Percentiles rank a stretch among this genome's conserved stretches.
These are phyloP conservation scores for Scopulariopsis brevicaulis DNA, from an alignment of 2,329 filamentous ascomycete genomes.

Conservation along the genomic window DNA sequence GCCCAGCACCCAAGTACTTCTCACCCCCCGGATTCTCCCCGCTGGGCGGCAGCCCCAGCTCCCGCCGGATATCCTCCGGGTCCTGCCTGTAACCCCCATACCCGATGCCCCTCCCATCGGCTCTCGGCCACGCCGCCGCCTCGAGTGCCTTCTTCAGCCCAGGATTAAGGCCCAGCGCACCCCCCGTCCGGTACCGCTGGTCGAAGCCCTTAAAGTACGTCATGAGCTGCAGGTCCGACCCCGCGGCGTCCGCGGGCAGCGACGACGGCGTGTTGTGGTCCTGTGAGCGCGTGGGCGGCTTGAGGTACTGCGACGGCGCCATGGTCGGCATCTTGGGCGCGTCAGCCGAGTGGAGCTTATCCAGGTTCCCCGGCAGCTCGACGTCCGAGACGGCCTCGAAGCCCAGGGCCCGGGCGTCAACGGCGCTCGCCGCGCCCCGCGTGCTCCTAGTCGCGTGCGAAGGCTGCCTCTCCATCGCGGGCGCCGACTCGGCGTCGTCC, in stretches of 20 bases:
- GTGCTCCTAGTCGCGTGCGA: conserved; percentile 56
- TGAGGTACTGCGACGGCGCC: conserved; percentile 46
- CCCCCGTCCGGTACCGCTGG: conserved; percentile 36
- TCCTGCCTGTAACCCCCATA: conserved; percentile 31
- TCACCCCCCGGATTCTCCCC: conserved; percentile 12
- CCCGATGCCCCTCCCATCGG: conserved; percentile 34
- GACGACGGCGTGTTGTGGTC: conserved; percentile 45
- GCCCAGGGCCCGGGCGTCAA: conserved; percentile 46
- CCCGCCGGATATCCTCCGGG: conserved; percentile 36
- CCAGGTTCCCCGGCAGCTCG: conserved; percentile 45
- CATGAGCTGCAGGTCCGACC: conserved; percentile 46
- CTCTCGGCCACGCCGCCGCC: conserved; percentile 35
- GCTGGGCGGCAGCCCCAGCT: conserved; percentile 32
- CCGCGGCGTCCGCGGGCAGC: conserved; percentile 38
- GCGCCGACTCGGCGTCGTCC: conserved; percentile 32
- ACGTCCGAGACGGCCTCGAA: conserved; percentile 50
- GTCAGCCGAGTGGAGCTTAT: conserved; percentile 41
- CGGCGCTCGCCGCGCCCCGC: conserved; percentile 39
- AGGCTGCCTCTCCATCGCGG: conserved; percentile 50
- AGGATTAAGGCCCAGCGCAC: conserved; percentile 41
- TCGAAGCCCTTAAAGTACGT: conserved; percentile 46
- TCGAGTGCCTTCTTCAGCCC: conserved; percentile 45
- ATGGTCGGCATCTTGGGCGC: conserved; percentile 45
- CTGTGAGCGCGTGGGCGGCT: conserved; percentile 39
- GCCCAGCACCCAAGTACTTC: conserved; percentile 1